Base-by-base conservation (phyloP, 163 green algal genomes). In the Scenedesmus sp. region DNA sequence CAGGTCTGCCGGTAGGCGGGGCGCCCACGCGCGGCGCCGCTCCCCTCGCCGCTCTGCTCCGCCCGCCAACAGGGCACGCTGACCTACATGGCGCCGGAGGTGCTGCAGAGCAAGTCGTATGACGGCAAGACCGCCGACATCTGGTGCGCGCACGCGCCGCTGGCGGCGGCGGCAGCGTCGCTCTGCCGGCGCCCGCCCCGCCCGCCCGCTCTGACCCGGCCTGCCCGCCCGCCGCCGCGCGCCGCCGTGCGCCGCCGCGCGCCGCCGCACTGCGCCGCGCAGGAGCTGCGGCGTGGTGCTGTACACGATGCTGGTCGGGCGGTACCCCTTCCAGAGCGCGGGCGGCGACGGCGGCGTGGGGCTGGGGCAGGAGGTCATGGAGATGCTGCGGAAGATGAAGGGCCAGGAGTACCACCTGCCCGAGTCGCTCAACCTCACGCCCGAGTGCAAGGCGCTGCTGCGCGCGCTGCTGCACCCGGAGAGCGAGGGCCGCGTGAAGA, bases 201-300 rank as follows among this genome's bases (percentile, higher is more conserved):
- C n/a, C n/a, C n/a, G n/a, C n/a, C n/a, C n/a, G n/a, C n/a, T n/a
- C n/a, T n/a, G n/a, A n/a, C n/a, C n/a, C n/a, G n/a, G n/a, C n/a
- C n/a, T n/a, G n/a, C n/a, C n/a, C n/a, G n/a, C n/a, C n/a, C n/a
- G n/a, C n/a, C n/a, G n/a, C n/a, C n/a, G n/a, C n/a, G n/a, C n/a
- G n/a, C n/a, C n/a, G n/a, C n/a, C n/a, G n/a, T n/a, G n/a, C n/a
- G n/a, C n/a, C n/a, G n/a, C n/a, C n/a, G n/a, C n/a, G n/a, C n/a
- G n/a, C n/a, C n/a, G n/a, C n/a, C n/a, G n/a, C n/a, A n/a, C n/a
- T n/a, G n/a, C n/a, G n/a, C n/a, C n/a, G n/a, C n/a, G n/a, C n/a
- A n/a, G n/a, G n/a, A n/a, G n/a, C n/a, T 87, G 85, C 53, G 93
- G 93, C 4, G 93, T 97, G 34, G 93, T 97, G 86, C 88, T 97